These are phyloP conservation scores for Tarenaya hassleriana DNA, from an alignment of 345 rosid species.

Conservation along the genomic window DNA sequence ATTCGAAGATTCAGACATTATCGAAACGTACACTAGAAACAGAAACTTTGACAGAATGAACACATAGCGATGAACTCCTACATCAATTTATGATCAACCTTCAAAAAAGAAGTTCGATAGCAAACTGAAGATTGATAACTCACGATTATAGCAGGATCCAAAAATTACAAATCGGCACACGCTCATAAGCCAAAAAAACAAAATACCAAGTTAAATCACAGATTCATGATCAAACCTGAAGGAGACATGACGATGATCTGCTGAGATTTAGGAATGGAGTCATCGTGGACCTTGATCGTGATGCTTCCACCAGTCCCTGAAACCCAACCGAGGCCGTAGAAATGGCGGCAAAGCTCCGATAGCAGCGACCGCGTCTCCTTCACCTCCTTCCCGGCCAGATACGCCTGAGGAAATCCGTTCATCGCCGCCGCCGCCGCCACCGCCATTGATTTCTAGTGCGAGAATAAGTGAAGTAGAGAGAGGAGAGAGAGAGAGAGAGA, in stretches of 20 bases:
- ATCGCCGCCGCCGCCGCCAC: slow-evolving; percentile 29
- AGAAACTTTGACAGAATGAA: neutral
- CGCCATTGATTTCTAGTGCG: slow-evolving; percentile 22
- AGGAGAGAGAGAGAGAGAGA: slow-evolving; percentile 10
- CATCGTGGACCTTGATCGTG: slow-evolving; percentile 75
- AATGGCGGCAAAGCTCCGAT: slow-evolving; percentile 81
- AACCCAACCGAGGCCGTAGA: slow-evolving; percentile 90
- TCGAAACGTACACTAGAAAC: slow-evolving; percentile 10
- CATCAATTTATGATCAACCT: neutral
- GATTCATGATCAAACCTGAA: slow-evolving; percentile 50
- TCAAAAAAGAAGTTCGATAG: neutral
- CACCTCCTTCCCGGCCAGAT: slow-evolving; percentile 54
- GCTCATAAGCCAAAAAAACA: neutral
- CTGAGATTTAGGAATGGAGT: slow-evolving; percentile 52
- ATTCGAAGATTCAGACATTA: no score
- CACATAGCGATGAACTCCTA: neutral
- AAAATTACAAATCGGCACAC: neutral
- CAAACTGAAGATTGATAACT: neutral
- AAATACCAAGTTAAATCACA: neutral
- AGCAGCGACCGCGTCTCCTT: slow-evolving; percentile 55
- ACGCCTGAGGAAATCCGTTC: slow-evolving; percentile 50
- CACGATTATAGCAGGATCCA: no score
- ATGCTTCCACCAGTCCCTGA: slow-evolving; percentile 95
- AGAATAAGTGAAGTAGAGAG: neutral
- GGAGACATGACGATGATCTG: slow-evolving; percentile 96